These are phyloP conservation scores for Penicillium paradoxum DNA, from an alignment of 495 filamentous ascomycete genomes.

Conservation along the genomic window DNA sequence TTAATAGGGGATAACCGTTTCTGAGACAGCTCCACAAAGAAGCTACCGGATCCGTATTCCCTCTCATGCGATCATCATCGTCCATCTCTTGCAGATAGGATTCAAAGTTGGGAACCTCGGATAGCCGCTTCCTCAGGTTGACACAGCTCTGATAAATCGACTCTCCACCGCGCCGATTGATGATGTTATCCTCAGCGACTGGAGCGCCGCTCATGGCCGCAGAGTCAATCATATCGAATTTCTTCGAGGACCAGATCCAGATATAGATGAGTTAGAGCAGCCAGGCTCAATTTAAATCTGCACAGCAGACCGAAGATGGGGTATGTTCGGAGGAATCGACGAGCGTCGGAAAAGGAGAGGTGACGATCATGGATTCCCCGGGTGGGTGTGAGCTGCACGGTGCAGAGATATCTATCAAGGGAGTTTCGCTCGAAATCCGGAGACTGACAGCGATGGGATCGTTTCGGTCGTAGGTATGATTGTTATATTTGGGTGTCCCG, in stretches of 20 bases:
- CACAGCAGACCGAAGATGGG: constrained; percentile 33
- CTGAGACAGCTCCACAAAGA: constrained; percentile 86
- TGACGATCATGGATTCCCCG: constrained; percentile 34
- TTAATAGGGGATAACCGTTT: constrained; percentile 77
- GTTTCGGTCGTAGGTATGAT: neutral
- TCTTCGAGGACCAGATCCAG: constrained; percentile 15
- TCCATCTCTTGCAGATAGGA: constrained; percentile 59
- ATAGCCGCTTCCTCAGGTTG: constrained; percentile 70
- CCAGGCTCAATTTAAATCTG: constrained; percentile 34
- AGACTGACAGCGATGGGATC: neutral
- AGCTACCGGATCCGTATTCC: constrained; percentile 77
- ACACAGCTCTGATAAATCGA: constrained; percentile 95
- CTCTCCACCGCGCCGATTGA: constrained; percentile 88
- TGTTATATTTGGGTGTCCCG: neutral
- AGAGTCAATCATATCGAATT: constrained; percentile 35
- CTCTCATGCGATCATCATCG: constrained; percentile 52
- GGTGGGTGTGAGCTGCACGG: constrained; percentile 81
- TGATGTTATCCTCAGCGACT: constrained; percentile 81
- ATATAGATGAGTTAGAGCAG: constrained; percentile 25
- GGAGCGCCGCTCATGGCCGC: constrained; percentile 46
- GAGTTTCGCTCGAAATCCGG: constrained; percentile 1
- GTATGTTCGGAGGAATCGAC: constrained; percentile 19
- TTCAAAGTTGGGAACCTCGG: constrained; percentile 78
- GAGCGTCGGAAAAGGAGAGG: constrained; percentile 25
- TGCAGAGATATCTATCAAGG: constrained; percentile 38